Evolutionary conservation across 257 asterid species (phyloP).

Genomic region (Solanum tarapatanum): DNA sequence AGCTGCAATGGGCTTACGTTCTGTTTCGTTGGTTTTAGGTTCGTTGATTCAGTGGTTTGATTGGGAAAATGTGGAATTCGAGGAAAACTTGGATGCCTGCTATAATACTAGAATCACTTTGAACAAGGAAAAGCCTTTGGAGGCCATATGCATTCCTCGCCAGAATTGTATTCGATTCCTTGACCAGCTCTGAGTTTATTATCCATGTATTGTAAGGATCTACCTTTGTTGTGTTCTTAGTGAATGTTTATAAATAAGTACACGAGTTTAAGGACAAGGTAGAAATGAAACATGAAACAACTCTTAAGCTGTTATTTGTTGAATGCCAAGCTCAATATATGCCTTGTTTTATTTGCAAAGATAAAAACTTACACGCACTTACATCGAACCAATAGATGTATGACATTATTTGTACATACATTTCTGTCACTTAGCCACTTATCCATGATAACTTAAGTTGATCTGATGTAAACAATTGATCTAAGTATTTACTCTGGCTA

Average conservation of each 20-base stretch:
- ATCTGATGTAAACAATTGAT: background rate
- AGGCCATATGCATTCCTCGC: slow-evolving; percentile 26
- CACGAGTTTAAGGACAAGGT: background rate
- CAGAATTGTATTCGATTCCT: slow-evolving; percentile 15
- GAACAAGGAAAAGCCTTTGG: slow-evolving; percentile 31
- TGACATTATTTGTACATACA: too few species aligned
- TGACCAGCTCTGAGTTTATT: slow-evolving; percentile 5
- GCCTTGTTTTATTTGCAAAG: background rate
- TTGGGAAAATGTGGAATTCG: slow-evolving; percentile 17
- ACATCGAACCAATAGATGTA: too few species aligned
- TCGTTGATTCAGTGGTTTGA: slow-evolving; percentile 45
- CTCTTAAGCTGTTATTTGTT: background rate
- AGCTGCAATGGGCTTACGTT: slow-evolving; percentile 26
- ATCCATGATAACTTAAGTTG: background rate
- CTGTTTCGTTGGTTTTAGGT: slow-evolving; percentile 32
- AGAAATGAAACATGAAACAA: background rate
- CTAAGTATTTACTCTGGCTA: too few species aligned
- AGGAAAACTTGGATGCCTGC: slow-evolving; percentile 4
- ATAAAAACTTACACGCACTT: too few species aligned
- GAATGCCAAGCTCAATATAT: background rate
- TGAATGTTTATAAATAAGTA: background rate
- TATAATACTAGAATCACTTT: background rate
- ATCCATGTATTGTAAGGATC: background rate
- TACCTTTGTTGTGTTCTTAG: background rate
- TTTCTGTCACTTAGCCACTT: background rate